Evolutionary conservation across 2,329 filamentous ascomycete genomes (phyloP), one percentile per base, ranked within the genome.

Genomic region (Cladosporium phlei): DNA sequence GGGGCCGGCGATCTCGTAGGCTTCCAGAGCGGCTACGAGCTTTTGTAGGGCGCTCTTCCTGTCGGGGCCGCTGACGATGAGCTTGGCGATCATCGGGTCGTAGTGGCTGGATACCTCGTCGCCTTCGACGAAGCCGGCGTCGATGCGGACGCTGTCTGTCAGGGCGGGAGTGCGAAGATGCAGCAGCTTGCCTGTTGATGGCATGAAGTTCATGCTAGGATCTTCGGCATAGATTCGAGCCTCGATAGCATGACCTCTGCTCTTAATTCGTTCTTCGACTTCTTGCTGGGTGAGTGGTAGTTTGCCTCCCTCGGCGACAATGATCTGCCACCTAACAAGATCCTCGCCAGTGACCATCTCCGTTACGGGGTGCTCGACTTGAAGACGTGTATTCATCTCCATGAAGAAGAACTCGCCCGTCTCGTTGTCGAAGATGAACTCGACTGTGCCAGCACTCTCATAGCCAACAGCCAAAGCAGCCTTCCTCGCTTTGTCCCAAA

Each of bases 1-100:
- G 6, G 94, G 79, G 0, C 93, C 93, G 2, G 91, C 93, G 9
- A 98, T 83, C 67, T 98, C 88, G 62, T 97, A 98, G 38, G 88
- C 78, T 54, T 88, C 84, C 9, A 98, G 72, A 1, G 93, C 90
- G 3, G 83, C 74, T 28, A 82, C 80, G 49, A 98, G 75, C 66
- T 88, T 94, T 49, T 86, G 82, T 39, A 98, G 84, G 3, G 90
- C 88, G 20, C 86, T 84, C 62, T 85, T 79, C 50, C 93, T 79
- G 47, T 85, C 85, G 12, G 80, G 78, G 1, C 87, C 93, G 48
- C 87, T 80, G 5, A 97, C 88, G 57, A 98, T 98, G 43, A 98
- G 78, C 70, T 98, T 98, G 34, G 93, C 88, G 56, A 98, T 95
- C 93, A 98, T 98, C 21, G 93, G 93, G 58, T 98, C 93, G 66